Evolutionary conservation across 1,139 yeast genomes (phyloP).

Genomic region (Trichomonascaceae sp.): DNA sequence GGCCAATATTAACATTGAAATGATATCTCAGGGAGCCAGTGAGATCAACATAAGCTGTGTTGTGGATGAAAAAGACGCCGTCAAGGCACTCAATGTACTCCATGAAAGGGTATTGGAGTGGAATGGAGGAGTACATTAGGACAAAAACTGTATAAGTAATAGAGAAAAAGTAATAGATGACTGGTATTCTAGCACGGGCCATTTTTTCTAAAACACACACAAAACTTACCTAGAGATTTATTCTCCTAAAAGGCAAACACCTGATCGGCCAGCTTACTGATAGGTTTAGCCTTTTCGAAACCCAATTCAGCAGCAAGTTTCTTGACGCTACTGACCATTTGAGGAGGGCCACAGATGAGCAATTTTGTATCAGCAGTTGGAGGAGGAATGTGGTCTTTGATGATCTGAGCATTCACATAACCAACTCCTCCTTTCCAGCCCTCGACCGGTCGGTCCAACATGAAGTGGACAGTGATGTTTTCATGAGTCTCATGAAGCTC

Average conservation of each 20-base stretch:
- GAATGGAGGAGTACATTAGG: not conserved
- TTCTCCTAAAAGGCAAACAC: slow-evolving; percentile 65
- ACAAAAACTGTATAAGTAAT: not conserved
- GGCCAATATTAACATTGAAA: slow-evolving; percentile 87
- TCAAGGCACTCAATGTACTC: slow-evolving; percentile 78
- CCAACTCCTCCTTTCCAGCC: slow-evolving; percentile 82
- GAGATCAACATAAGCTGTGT: slow-evolving; percentile 96
- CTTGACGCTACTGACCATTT: slow-evolving; percentile 73
- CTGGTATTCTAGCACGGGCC: not conserved
- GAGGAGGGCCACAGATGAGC: slow-evolving; percentile 93
- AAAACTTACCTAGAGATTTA: not conserved
- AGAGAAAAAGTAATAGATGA: not conserved
- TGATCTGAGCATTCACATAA: slow-evolving; percentile 70
- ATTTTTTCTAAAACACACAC: not conserved
- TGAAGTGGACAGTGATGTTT: slow-evolving; percentile 66
- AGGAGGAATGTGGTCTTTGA: slow-evolving; percentile 60
- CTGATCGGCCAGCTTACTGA: slow-evolving; percentile 88
- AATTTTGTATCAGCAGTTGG: slow-evolving; percentile 62
- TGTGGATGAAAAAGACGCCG: slow-evolving; percentile 72
- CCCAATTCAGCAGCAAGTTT: slow-evolving; percentile 76
- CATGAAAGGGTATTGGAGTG: slow-evolving; percentile 60
- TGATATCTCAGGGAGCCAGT: slow-evolving; percentile 98
- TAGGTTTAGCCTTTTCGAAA: slow-evolving; percentile 81
- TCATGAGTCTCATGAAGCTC: slow-evolving; percentile 57
- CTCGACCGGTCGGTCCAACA: slow-evolving; percentile 69